These are phyloP conservation scores for Gossypium stocksii DNA, from an alignment of 345 rosid genomes.

Conservation along the genomic window DNA sequence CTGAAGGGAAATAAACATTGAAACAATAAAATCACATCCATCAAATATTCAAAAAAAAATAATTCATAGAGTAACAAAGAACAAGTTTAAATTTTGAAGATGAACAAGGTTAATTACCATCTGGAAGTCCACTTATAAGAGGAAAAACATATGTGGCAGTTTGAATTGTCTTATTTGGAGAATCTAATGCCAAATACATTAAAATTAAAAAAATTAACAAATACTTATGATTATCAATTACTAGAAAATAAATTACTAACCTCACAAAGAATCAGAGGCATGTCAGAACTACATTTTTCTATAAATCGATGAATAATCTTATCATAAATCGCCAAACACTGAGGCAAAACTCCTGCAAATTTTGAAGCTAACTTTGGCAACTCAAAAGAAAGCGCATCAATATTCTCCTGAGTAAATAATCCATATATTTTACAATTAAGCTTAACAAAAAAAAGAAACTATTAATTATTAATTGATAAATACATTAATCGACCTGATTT, in stretches of 20 bases:
- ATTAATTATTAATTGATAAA: background rate
- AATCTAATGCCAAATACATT: conserved; percentile 62
- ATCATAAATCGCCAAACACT: conserved; percentile 47
- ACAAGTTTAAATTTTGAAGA: background rate
- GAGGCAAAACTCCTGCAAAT: conserved; percentile 45
- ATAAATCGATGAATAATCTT: conserved; percentile 43
- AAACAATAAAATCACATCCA: conserved; percentile 17
- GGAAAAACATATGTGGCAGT: conserved; percentile 46
- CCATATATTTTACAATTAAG: conserved; percentile 7
- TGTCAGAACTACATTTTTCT: conserved; percentile 65
- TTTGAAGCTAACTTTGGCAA: conserved; percentile 62
- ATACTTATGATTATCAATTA: background rate
- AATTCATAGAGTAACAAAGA: background rate
- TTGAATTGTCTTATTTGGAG: conserved; percentile 32
- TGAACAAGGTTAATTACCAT: conserved; percentile 40
- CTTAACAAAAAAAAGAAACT: background rate
- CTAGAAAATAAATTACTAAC: conserved; percentile 23
- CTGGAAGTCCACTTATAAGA: conserved; percentile 64
- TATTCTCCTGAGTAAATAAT: conserved; percentile 38
- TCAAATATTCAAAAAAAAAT: background rate
- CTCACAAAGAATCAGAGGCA: conserved; percentile 83
- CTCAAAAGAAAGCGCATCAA: conserved; percentile 68
- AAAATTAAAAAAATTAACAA: background rate
- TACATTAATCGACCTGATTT: conserved; percentile 44
- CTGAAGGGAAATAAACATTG: conserved; percentile 56